Percentiles rank a stretch among this genome's conserved stretches.
phyloP scores from a whole-genome alignment of 2,329 filamentous ascomycete species.

The Emmonsiellopsis sp. region DNA sequence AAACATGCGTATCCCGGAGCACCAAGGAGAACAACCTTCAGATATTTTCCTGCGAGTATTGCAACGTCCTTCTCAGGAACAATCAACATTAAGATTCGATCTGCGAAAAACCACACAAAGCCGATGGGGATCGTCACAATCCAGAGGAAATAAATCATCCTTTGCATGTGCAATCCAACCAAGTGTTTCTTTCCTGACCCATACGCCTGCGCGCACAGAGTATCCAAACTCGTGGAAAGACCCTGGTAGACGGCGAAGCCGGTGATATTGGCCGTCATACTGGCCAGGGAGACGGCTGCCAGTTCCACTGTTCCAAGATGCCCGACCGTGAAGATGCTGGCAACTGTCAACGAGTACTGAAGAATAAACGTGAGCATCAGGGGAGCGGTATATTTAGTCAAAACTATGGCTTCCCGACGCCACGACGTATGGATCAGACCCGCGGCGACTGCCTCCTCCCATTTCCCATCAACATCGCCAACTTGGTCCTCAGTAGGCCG shows the following conservation, averaged over 20 bases:
- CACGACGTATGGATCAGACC: slow-evolving; percentile 83
- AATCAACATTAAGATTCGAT: slow-evolving; percentile 54
- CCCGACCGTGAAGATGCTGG: slow-evolving; percentile 69
- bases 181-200: slow-evolving; percentile 83
- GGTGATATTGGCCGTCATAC: slow-evolving; percentile 73
- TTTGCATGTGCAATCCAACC: slow-evolving; percentile 73
- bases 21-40: slow-evolving; percentile 60
- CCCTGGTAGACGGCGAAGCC: slow-evolving; percentile 71
- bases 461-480: slow-evolving; percentile 56
- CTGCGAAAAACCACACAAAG: slow-evolving; percentile 60
- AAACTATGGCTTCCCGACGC: slow-evolving; percentile 77
- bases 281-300: slow-evolving; percentile 57
- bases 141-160: slow-evolving; percentile 72
- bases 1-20: slow-evolving; percentile 68
- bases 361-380: slow-evolving; percentile 66
- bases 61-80: slow-evolving; percentile 66
- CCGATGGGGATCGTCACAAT: slow-evolving; percentile 62
- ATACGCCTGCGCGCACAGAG: slow-evolving; percentile 86
- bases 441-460: slow-evolving; percentile 74
- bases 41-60: slow-evolving; percentile 60
- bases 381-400: slow-evolving; percentile 61
- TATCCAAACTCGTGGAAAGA: slow-evolving; percentile 84
- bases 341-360: slow-evolving; percentile 76
- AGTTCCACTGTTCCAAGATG: slow-evolving; percentile 62
- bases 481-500: slow-evolving; percentile 39